These are phyloP conservation scores for Tulasnella sp. DNA, from an alignment of 768 basidiomycete species.

Conservation along the genomic window DNA sequence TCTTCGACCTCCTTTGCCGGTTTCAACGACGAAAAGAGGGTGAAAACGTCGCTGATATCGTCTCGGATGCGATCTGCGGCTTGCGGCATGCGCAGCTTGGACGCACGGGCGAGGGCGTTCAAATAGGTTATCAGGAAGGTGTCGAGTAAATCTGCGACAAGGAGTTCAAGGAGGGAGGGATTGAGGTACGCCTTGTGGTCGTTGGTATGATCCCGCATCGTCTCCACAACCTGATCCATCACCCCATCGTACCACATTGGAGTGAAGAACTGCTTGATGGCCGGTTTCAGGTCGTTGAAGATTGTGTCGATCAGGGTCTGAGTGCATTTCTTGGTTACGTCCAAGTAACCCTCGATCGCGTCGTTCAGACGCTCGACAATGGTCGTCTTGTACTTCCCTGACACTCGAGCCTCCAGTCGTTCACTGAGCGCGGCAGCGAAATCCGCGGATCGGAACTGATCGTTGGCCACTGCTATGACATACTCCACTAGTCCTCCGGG, in stretches of 20 bases:
- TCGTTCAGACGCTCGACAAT: conserved; percentile 87
- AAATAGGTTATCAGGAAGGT: conserved; percentile 84
- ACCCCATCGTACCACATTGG: conserved; percentile 82
- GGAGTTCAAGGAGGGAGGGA: conserved; percentile 76
- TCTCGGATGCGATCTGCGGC: conserved; percentile 74
- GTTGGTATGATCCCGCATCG: conserved; percentile 91
- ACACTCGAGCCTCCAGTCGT: conserved; percentile 83
- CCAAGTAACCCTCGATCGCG: conserved; percentile 95
- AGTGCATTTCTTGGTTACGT: conserved; percentile 95
- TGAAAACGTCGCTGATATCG: conserved; percentile 66
- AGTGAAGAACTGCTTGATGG: conserved; percentile 74
- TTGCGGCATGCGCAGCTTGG: conserved; percentile 76
- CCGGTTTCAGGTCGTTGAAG: conserved; percentile 87
- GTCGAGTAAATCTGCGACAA: conserved; percentile 88
- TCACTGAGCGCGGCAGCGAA: conserved; percentile 77
- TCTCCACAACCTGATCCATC: conserved; percentile 82
- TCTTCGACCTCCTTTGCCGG: conserved; percentile 66
- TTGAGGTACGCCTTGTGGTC: conserved; percentile 91
- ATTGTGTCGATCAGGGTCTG: conserved; percentile 89
- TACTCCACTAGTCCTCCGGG: conserved; percentile 89
- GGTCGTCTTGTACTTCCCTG: conserved; percentile 73
- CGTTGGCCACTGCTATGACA: conserved; percentile 91
- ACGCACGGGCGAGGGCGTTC: conserved; percentile 68
- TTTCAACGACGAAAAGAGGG: conserved; percentile 73
- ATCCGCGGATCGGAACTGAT: conserved; percentile 93